Evolutionary conservation across 768 basidiomycete species (phyloP), one percentile per base, ranked within the genome.

Genomic region (Suillus subaureus): DNA sequence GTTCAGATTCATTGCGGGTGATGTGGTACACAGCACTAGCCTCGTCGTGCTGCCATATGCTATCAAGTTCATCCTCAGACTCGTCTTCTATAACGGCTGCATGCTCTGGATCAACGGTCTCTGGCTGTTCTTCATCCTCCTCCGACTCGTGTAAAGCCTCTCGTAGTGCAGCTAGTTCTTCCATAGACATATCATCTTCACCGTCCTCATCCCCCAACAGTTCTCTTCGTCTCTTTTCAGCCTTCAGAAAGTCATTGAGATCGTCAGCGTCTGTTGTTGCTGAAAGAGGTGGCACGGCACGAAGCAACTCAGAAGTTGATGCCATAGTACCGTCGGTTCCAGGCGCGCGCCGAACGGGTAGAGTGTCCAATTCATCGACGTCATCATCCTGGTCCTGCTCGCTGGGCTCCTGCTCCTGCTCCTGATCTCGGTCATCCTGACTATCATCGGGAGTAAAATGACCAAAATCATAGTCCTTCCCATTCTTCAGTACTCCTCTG

Each of bases 241-340:
- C 88, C 64, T 88, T 85, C 71, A 92, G 66, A 63, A 93, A 93
- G 33, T 88, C 87, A 58, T 76, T 77, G 58, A 93, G 79, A 71
- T 91, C 90, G 56, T 86, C 82, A 13, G 86, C 86, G 69, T 90
- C 87, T 12, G 79, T 79, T 1, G 86, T 75, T 42, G 75, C 75
- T 0, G 77, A 76, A 42, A 82, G 79, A 18, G 84, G 85, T 71
- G 83, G 84, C 66, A 84, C 76, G 64, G 76, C 77, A 68, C 67
- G 73, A 68, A 70, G 76, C 66, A 66, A 74, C 60, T 62, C 78
- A 70, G 52, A 78, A 75, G 58, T 78, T 66, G 63, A 79, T 58
- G 68, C 72, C 64, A 60, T 77, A 69, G 57, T 70, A 47, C 73
- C 69, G 21, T 79, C 72, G 26, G 74, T 75, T 1, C 67, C 70